phyloP scores from a whole-genome alignment of 164 flowering plant genomes.

The Dillenia turbinata region DNA sequence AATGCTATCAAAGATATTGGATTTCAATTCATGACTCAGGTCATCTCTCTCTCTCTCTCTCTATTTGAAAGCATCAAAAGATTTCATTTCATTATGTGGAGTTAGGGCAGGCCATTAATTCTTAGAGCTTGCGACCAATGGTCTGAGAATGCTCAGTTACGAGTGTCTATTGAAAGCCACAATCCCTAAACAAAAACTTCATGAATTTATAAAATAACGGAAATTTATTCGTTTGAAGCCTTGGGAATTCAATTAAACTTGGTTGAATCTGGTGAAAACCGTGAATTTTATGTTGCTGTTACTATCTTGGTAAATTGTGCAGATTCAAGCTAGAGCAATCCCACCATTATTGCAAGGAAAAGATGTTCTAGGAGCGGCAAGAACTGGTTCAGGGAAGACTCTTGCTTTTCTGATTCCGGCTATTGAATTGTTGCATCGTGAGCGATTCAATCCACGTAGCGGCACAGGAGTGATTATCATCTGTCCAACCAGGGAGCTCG shows the following conservation, averaged over 20 bases:
- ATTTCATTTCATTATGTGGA: background rate
- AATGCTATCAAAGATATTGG: conserved; percentile 73
- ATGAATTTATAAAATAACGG: too few species aligned
- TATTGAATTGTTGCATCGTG: conserved; percentile 63
- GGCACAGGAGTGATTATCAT: conserved; percentile 90
- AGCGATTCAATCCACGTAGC: conserved; percentile 62
- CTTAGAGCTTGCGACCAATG: too few species aligned
- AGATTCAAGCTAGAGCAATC: conserved; percentile 91
- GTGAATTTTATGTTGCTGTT: background rate
- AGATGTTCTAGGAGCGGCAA: conserved; percentile 96
- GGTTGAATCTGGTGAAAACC: too few species aligned
- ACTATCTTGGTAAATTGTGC: conserved; percentile 12
- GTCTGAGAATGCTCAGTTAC: too few species aligned
- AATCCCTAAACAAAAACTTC: too few species aligned
- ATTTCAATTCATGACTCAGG: conserved; percentile 85
- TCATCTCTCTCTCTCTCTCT: conserved; percentile 11
- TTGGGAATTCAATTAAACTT: too few species aligned
- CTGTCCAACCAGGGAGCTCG: conserved; percentile 97
- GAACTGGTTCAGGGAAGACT: conserved; percentile 97
- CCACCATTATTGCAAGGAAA: conserved; percentile 76
- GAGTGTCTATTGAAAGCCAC: too few species aligned
- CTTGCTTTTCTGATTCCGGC: conserved; percentile 94
- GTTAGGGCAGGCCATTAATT: too few species aligned
- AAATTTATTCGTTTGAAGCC: too few species aligned
- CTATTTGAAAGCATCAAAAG: background rate